phyloP scores from a whole-genome alignment of 169 alveolate genomes.

The Eimeria necatrix region DNA sequence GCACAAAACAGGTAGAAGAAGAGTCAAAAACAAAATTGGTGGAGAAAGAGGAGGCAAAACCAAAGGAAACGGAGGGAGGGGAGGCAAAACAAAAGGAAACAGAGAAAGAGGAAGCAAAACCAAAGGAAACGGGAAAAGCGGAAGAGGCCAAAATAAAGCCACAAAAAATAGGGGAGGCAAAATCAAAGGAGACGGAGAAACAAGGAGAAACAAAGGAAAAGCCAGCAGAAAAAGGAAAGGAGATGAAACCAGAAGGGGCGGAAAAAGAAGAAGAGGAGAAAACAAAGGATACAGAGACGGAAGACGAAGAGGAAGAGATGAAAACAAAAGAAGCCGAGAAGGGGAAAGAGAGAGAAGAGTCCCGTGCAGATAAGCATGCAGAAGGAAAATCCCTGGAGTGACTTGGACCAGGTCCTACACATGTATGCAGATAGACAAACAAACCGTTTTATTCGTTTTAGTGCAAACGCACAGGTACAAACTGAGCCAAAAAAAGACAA shows the following conservation, averaged over 20 bases:
- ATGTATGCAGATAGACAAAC: too few relatives aligned
- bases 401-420: too few relatives aligned
- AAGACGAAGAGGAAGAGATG: neutral
- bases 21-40: neutral
- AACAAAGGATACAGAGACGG: neutral
- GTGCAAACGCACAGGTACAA: too few relatives aligned
- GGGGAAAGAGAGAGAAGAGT: neutral
- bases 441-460: too few relatives aligned
- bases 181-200: neutral
- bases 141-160: neutral
- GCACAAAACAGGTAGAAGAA: too few relatives aligned
- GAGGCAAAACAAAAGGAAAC: neutral
- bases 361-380: neutral
- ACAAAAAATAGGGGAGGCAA: too few relatives aligned
- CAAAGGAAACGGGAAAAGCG: neutral
- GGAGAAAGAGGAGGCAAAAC: neutral
- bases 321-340: neutral
- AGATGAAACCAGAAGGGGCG: neutral
- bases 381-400: neutral
- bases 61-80: neutral
- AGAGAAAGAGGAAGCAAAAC: too few relatives aligned
- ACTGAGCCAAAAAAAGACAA: too few relatives aligned
- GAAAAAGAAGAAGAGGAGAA: neutral
- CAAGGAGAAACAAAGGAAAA: neutral
- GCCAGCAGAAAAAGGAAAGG: neutral